Conservation (phyloP, 176 grass and related monocot species). For the Triticum aestivum region IWGSC_CS_RefSeq_v2.1 NC_057803.1:704255002-704255501, state of each 20-base stretch:
- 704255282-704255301: neutral
- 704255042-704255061: neutral
- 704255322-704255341: slow-evolving; percentile 24
- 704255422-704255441: slow-evolving; percentile 95
- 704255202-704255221: slow-evolving; percentile 71
- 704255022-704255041: neutral
- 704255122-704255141: slow-evolving; percentile 98
- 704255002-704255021: neutral
- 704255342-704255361: slow-evolving; percentile 82
- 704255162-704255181: slow-evolving; percentile 59
- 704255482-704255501: neutral
- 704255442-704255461: slow-evolving; percentile 85
- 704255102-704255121: slow-evolving; percentile 69
- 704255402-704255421: slow-evolving; percentile 98
- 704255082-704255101: slow-evolving; percentile 16
- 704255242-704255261: neutral
- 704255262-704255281: neutral
- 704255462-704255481: slow-evolving; percentile 15
- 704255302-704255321: slow-evolving; percentile 23
- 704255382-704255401: slow-evolving; percentile 95
- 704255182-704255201: slow-evolving; percentile 60
- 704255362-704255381: slow-evolving; percentile 66
- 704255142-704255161: slow-evolving; percentile 86
- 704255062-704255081: slow-evolving; percentile 1
- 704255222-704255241: slow-evolving; percentile 47